Evolutionary conservation across 306 rosid species (phyloP).

Genomic region (Ceratonia siliqua): DNA sequence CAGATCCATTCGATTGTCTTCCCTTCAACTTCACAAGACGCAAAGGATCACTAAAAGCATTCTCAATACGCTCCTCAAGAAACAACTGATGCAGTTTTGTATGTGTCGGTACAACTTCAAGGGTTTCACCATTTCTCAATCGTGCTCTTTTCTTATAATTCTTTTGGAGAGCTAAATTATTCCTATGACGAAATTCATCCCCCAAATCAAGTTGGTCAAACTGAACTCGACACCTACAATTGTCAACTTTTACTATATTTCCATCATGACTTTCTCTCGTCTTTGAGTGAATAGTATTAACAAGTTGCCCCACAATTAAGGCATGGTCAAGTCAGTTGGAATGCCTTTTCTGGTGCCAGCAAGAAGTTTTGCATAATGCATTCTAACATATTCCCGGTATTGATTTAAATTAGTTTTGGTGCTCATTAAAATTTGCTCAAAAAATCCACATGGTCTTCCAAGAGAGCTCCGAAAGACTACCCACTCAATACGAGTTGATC

Average conservation of each 20-base stretch:
- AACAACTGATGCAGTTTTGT: constrained; percentile 82
- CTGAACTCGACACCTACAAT: constrained; percentile 65
- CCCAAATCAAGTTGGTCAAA: constrained; percentile 80
- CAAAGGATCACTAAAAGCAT: constrained; percentile 71
- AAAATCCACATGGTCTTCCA: constrained; percentile 89
- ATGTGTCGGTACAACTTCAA: constrained; percentile 69
- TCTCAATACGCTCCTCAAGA: constrained; percentile 80
- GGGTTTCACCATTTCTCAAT: constrained; percentile 69
- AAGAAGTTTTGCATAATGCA: constrained; percentile 76
- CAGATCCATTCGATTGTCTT: constrained; percentile 67
- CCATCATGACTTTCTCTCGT: constrained; percentile 78
- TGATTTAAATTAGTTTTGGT: constrained; percentile 80
- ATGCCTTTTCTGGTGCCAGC: constrained; percentile 80
- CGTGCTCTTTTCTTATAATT: constrained; percentile 67
- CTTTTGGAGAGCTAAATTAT: too few species aligned
- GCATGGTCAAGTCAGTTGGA: constrained; percentile 82
- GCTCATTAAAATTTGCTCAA: constrained; percentile 70
- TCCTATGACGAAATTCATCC: constrained; percentile 69
- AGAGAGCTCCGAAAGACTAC: constrained; percentile 91
- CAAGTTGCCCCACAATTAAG: constrained; percentile 75
- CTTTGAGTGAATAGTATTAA: constrained; percentile 72
- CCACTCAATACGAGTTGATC: constrained; percentile 94
- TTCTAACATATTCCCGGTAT: constrained; percentile 81
- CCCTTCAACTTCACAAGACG: constrained; percentile 76
- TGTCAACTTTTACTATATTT: constrained; percentile 69